phyloP scores from a whole-genome alignment of 192 early-diverging fungal genomes.

The Rhizophlyctis rosea region DNA sequence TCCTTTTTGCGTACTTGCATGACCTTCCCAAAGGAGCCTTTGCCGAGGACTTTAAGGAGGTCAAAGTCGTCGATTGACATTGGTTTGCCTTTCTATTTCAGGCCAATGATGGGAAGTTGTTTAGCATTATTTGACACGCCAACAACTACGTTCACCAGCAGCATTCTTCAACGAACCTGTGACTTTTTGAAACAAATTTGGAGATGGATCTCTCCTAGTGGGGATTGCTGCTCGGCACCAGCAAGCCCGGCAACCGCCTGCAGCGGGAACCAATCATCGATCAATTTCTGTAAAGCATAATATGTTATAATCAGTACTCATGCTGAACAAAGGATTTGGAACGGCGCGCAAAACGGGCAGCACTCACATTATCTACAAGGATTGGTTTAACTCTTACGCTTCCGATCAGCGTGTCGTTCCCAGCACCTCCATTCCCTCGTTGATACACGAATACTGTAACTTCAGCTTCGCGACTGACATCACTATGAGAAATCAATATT shows the following conservation, averaged over 20 bases:
- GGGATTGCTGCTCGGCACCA: slow-evolving; percentile 7
- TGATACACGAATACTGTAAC: slow-evolving; percentile 32
- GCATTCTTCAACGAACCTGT: slow-evolving; percentile 13
- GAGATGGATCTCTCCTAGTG: slow-evolving; percentile 32
- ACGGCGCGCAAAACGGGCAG: too few relatives aligned
- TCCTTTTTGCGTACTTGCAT: slow-evolving; percentile 94
- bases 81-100: slow-evolving; percentile 62
- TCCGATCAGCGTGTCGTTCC: slow-evolving; percentile 21
- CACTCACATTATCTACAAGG: slow-evolving; percentile 27
- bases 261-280: slow-evolving; percentile 33
- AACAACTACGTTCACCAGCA: not conserved
- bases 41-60: slow-evolving; percentile 91
- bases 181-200: slow-evolving; percentile 30
- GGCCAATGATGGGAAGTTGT: slow-evolving; percentile 4
- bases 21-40: slow-evolving; percentile 96
- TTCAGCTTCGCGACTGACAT: slow-evolving; percentile 38
- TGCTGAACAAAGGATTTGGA: too few relatives aligned
- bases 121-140: too few relatives aligned
- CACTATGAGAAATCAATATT: slow-evolving; percentile 17
- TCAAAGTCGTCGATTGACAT: slow-evolving; percentile 90
- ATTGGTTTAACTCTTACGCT: slow-evolving; percentile 22
- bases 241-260: slow-evolving; percentile 11
- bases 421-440: slow-evolving; percentile 4
- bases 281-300: too few relatives aligned
- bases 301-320: too few relatives aligned